Percentiles rank a stretch among this genome's conserved stretches.
These are phyloP conservation scores for Solanum ahanhuiri DNA, from an alignment of 257 asterid species.

Conservation along the genomic window DNA sequence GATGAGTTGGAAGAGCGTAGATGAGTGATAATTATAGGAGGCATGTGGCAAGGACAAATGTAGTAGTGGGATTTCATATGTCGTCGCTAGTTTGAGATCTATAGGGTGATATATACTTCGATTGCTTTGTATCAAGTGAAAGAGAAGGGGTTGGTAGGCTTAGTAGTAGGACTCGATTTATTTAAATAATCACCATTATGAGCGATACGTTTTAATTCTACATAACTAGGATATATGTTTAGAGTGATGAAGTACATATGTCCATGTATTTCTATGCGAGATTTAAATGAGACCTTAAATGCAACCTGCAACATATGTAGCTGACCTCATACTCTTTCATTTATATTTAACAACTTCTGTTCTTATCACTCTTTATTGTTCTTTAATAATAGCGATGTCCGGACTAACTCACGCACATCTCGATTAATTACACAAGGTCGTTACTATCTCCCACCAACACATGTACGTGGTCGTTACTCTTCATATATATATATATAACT, in stretches of 20 bases:
- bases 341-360: conserved; percentile 43
- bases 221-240: background rate
- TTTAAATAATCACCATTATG: background rate
- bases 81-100: background rate
- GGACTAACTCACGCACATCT: no score
- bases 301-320: conserved; percentile 35
- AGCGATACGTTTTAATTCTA: background rate
- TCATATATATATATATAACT: background rate
- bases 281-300: conserved; percentile 37
- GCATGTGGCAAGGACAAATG: background rate
- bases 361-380: conserved; percentile 2
- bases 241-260: background rate
- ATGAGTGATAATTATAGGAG: background rate
- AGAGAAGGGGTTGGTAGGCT: background rate
- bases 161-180: background rate
- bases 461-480: conserved; percentile 1
- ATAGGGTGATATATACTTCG: background rate
- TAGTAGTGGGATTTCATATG: background rate
- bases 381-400: no score
- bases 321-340: conserved; percentile 44
- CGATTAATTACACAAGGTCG: no score
- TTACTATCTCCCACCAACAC: background rate
- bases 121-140: background rate
- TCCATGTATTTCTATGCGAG: conserved; percentile 11
- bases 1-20: background rate